phyloP scores from a whole-genome alignment of 2,329 filamentous ascomycete genomes.

The Tolypocladium inflatum region DNA sequence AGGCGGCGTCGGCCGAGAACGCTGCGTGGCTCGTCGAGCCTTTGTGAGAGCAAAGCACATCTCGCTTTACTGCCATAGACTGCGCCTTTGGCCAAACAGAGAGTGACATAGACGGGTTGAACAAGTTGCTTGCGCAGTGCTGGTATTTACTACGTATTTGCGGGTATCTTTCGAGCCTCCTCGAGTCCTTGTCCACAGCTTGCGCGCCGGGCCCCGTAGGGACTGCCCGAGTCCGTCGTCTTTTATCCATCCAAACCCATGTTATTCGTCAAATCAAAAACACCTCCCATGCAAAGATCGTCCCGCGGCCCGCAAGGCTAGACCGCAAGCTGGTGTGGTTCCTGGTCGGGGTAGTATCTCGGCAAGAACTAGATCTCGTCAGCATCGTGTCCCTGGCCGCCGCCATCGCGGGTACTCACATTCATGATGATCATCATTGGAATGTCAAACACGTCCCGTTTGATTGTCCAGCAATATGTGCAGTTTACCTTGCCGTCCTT shows the following conservation, averaged over 20 bases:
- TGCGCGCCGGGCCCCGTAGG: background rate
- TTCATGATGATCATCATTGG: slow-evolving; percentile 98
- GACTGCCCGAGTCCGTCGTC: background rate
- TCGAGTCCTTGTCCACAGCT: background rate
- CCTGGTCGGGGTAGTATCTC: slow-evolving; percentile 49
- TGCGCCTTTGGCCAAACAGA: background rate
- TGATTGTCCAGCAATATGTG: slow-evolving; percentile 94
- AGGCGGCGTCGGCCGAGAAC: slow-evolving; percentile 18
- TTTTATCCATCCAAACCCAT: background rate
- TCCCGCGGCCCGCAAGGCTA: slow-evolving; percentile 17
- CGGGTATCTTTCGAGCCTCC: slow-evolving; percentile 3
- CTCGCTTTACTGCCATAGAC: background rate
- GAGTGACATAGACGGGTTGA: background rate
- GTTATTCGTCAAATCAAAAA: background rate
- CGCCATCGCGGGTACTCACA: slow-evolving; percentile 49
- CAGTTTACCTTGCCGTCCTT: slow-evolving; percentile 89
- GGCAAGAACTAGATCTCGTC: slow-evolving; percentile 40
- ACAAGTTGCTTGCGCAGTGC: background rate
- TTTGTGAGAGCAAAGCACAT: slow-evolving; percentile 3
- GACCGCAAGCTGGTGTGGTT: slow-evolving; percentile 45
- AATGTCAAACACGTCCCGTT: slow-evolving; percentile 94
- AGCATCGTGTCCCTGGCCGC: slow-evolving; percentile 4
- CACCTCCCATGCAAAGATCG: slow-evolving; percentile 11
- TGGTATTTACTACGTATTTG: background rate
- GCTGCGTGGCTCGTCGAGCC: slow-evolving; percentile 28